These are phyloP conservation scores for Lineolata rhizophorae DNA, from an alignment of 495 filamentous ascomycete species.

Conservation along the genomic window DNA sequence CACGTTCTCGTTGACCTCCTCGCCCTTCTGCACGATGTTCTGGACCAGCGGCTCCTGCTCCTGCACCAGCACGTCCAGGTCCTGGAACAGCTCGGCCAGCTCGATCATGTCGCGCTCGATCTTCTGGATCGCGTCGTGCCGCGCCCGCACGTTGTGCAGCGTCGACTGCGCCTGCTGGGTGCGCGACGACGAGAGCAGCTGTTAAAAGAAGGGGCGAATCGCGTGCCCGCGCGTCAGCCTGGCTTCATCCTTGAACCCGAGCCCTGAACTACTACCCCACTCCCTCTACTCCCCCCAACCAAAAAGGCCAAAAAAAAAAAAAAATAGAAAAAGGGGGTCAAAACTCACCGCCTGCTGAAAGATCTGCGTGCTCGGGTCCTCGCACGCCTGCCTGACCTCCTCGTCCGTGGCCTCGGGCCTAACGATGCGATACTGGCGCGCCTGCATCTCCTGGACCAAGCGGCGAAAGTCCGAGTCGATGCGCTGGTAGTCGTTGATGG, in stretches of 20 bases:
- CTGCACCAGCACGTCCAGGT: conserved; percentile 60
- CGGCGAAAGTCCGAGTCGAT: conserved; percentile 56
- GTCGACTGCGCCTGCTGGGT: conserved; percentile 59
- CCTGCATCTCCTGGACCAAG: conserved; percentile 59
- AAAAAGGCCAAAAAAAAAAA: too few relatives aligned
- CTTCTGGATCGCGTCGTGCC: conserved; percentile 75
- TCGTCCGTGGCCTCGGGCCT: conserved; percentile 61
- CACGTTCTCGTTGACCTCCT: conserved; percentile 58
- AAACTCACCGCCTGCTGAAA: conserved; percentile 60
- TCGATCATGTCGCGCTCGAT: conserved; percentile 78
- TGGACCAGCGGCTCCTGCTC: conserved; percentile 60
- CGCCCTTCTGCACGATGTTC: conserved; percentile 61
- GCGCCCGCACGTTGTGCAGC: conserved; percentile 51
- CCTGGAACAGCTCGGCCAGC: conserved; percentile 60
- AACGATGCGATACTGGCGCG: conserved; percentile 76
- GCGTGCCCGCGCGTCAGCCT: too few relatives aligned
- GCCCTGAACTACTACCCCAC: too few relatives aligned
- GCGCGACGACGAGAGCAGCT: conserved; percentile 36
- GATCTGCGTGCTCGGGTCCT: conserved; percentile 45
- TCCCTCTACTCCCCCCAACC: too few relatives aligned
- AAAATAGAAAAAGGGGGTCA: neutral
- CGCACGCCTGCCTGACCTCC: conserved; percentile 56
- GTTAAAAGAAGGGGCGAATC: too few relatives aligned
- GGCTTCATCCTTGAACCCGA: too few relatives aligned
- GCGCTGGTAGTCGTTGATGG: conserved; percentile 59